Evolutionary conservation across 139 green algal genomes (phyloP).

Genomic region (Ettlia oleoabundans): DNA sequence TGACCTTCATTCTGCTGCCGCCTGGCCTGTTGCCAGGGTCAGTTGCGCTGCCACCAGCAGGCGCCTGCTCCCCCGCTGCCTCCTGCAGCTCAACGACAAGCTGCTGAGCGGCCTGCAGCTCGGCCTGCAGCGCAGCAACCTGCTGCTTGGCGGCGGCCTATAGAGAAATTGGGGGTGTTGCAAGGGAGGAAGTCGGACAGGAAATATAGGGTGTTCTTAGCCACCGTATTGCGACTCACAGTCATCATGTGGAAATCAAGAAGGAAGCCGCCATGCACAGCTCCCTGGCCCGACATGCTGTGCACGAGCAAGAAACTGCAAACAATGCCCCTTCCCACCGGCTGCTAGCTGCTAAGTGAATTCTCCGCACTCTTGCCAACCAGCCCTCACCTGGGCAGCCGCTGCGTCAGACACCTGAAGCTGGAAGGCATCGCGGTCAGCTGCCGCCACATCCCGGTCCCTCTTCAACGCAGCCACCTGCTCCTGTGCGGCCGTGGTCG

Average conservation of each 20-base stretch:
- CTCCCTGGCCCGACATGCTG: too few relatives aligned
- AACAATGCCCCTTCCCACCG: too few relatives aligned
- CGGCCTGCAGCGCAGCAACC: background rate
- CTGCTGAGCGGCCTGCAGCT: background rate
- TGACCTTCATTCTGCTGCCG: background rate
- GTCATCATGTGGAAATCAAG: too few relatives aligned
- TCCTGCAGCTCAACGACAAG: background rate
- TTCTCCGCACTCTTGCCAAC: background rate
- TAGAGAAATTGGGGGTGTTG: background rate
- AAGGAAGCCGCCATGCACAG: too few relatives aligned
- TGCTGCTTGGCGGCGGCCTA: background rate
- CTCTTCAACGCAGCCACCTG: background rate
- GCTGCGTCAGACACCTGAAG: background rate
- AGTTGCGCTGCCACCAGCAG: background rate
- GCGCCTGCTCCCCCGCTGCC: background rate
- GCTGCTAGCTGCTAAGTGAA: too few relatives aligned
- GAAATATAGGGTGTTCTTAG: too few relatives aligned
- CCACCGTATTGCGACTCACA: too few relatives aligned
- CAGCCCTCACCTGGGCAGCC: constrained; percentile 10
- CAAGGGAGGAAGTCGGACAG: too few relatives aligned
- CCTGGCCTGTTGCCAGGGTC: background rate
- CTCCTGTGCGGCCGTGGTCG: background rate
- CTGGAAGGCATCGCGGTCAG: constrained; percentile 16
- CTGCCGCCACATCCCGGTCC: constrained; percentile 13
- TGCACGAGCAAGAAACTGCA: too few relatives aligned